These are phyloP conservation scores for Rhizopogon vulgaris DNA, from an alignment of 768 basidiomycete species.

Conservation along the genomic window DNA sequence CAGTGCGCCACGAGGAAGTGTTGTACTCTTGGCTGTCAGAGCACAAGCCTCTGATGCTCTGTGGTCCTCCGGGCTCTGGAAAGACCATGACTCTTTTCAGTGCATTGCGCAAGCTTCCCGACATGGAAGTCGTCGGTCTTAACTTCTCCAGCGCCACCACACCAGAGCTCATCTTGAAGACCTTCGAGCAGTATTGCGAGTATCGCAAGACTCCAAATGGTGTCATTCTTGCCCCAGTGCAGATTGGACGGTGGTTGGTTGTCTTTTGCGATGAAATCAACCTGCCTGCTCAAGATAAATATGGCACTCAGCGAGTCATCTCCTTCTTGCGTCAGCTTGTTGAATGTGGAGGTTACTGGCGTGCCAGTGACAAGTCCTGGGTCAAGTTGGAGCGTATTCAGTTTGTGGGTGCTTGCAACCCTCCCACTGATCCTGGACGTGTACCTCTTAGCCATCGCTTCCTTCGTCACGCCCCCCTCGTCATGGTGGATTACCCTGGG, in stretches of 20 bases:
- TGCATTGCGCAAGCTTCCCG: slow-evolving; percentile 92
- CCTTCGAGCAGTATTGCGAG: slow-evolving; percentile 99
- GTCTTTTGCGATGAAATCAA: slow-evolving; percentile 99
- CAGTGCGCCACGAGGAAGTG: slow-evolving; percentile 96
- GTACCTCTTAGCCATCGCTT: slow-evolving; percentile 98
- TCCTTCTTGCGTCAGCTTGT: slow-evolving; percentile 97
- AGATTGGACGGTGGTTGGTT: slow-evolving; percentile 97
- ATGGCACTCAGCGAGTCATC: slow-evolving; percentile 97
- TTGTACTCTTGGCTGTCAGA: slow-evolving; percentile 98
- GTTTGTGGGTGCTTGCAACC: slow-evolving; percentile 99
- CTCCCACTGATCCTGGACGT: slow-evolving; percentile 97
- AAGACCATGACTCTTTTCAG: slow-evolving; percentile 99
- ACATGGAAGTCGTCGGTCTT: slow-evolving; percentile 98
- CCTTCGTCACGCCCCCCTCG: slow-evolving; percentile 91
- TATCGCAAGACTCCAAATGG: slow-evolving; percentile 98
- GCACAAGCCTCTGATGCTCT: slow-evolving; percentile 96
- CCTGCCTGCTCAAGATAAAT: slow-evolving; percentile 92
- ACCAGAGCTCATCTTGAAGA: slow-evolving; percentile 96
- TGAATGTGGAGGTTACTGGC: slow-evolving; percentile 92
- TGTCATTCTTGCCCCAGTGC: slow-evolving; percentile 88
- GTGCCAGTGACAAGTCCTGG: slow-evolving; percentile 92
- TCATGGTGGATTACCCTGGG: slow-evolving; percentile 99
- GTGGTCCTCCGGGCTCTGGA: slow-evolving; percentile 98
- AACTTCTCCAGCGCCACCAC: slow-evolving; percentile 99
- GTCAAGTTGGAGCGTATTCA: slow-evolving; percentile 98